Percentiles rank a stretch among this genome's conserved stretches.
These are phyloP conservation scores for Elsinoe ampelina DNA, from an alignment of 2,329 filamentous ascomycete species.

Conservation along the genomic window DNA sequence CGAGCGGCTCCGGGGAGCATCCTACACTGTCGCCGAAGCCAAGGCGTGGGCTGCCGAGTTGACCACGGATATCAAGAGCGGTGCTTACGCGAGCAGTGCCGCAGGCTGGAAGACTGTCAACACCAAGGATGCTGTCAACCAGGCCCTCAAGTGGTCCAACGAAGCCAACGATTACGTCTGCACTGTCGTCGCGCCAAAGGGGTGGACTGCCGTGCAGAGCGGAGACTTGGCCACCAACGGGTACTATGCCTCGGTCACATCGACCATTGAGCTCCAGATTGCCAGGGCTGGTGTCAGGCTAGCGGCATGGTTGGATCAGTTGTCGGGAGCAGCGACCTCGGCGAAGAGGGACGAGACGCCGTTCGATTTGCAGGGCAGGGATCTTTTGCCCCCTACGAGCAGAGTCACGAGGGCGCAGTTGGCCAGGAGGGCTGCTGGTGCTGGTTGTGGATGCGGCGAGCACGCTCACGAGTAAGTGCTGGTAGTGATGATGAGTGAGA, in stretches of 20 bases:
- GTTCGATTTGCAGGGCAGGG: constrained; percentile 2
- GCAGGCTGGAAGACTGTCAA: constrained; percentile 31
- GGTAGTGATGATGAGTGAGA: constrained; percentile 15
- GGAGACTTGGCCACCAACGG: constrained; percentile 27
- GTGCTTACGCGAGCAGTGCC: constrained; percentile 28
- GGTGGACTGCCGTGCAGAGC: constrained; percentile 27
- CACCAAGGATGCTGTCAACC: constrained; percentile 27
- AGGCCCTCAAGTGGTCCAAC: constrained; percentile 33
- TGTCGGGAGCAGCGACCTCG: constrained; percentile 22
- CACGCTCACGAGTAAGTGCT: neutral
- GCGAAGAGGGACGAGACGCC: constrained; percentile 13
- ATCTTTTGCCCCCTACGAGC: constrained; percentile 17
- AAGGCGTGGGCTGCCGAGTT: constrained; percentile 31
- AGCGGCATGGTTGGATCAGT: constrained; percentile 28
- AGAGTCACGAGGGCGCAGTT: constrained; percentile 20
- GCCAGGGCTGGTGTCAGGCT: constrained; percentile 34
- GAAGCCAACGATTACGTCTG: constrained; percentile 38
- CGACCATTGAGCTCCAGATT: constrained; percentile 35
- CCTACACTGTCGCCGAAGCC: constrained; percentile 30
- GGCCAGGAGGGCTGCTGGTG: constrained; percentile 20
- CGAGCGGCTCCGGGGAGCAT: constrained; percentile 33
- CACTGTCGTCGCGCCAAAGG: constrained; percentile 32
- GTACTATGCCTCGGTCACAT: constrained; percentile 29
- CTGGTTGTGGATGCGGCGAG: constrained; percentile 17
- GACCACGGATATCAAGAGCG: constrained; percentile 30